Evolutionary conservation across 2,329 filamentous ascomycete genomes (phyloP).

Genomic region (Hortaea werneckii): DNA sequence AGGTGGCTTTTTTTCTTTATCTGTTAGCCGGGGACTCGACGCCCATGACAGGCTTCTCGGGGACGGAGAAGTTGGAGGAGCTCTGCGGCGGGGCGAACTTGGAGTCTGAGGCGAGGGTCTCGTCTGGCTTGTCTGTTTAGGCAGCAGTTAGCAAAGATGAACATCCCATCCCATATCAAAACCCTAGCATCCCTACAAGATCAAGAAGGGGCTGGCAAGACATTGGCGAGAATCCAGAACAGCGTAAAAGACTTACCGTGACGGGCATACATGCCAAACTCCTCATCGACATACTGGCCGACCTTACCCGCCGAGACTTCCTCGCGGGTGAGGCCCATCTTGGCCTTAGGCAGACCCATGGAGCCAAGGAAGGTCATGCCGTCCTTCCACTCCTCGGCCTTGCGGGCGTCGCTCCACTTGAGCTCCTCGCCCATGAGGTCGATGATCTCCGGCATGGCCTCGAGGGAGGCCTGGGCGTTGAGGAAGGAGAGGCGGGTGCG

Average conservation of each 20-base stretch:
- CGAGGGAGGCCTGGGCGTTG: conserved; percentile 81
- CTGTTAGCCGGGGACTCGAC: conserved; percentile 39
- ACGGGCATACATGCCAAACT: conserved; percentile 39
- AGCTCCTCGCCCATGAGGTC: conserved; percentile 83
- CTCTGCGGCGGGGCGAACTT: conserved; percentile 24
- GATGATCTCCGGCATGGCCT: conserved; percentile 74
- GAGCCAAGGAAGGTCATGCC: conserved; percentile 48
- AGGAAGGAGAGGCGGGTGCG: conserved; percentile 79
- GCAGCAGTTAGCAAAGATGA: neutral
- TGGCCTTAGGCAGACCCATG: conserved; percentile 52
- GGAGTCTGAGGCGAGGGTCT: conserved; percentile 42
- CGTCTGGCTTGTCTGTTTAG: conserved; percentile 41
- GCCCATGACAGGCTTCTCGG: conserved; percentile 35
- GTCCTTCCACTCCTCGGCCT: conserved; percentile 73
- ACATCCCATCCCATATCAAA: neutral
- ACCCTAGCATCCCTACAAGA: neutral
- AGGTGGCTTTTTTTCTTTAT: too few relatives aligned
- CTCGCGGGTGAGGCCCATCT: conserved; percentile 44
- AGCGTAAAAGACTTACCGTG: conserved; percentile 30
- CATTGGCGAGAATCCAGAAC: neutral
- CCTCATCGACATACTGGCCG: conserved; percentile 39
- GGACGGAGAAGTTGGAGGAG: conserved; percentile 11
- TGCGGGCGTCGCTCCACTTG: conserved; percentile 61
- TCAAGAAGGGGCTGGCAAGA: neutral
- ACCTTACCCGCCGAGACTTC: conserved; percentile 50